Evolutionary conservation across 257 asterid genomes (phyloP), one percentile per base, ranked within the genome.

Genomic region (Capsicum pubescens): DNA sequence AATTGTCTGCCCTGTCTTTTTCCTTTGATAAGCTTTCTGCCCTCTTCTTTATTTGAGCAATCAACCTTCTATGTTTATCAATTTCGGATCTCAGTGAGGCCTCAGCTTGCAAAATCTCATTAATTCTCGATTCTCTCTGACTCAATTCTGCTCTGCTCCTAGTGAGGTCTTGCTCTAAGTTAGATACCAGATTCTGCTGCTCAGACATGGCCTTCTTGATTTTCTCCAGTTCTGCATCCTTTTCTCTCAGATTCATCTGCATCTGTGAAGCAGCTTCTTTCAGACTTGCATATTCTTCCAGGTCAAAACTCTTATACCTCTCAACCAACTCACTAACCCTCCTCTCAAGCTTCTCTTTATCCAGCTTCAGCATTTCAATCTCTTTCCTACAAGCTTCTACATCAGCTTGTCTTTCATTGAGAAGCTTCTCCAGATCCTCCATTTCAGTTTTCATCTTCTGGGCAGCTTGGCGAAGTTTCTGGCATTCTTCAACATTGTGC

Each of bases 401-500:
- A 79, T 90, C 93, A 60, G 83, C 82, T 83, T 92, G 92, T 81
- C 81, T 93, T 60, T 88, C 94, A 79, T 83, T 85, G 17, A 93
- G 90, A 71, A 87, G 88, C 83, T 87, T 92, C 86, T 89, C 93
- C 88, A 90, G 82, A 79, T 86, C 91, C 87, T 91, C 97, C 15
- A 39, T 85, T 90, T 96, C 98, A 85, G n/a, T 82, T 86, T 88
- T 88, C 44, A 84, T 88, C 81, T 84, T 91, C 85, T 88, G 93
- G 68, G 88, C 76, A 46, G 91, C 90, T 88, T 92, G 97, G 70
- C 97, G 98, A 48, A 93, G 95, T 87, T 93, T 96, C 94, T 92
- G 93, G 88, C 99, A 94, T 82, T 97, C 98, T 87, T 93, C 98
- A 58, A 91, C 95, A 86, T 97, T 94, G 83, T 93, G 93, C 70